These are phyloP conservation scores for Ramularia endophylla DNA, from an alignment of 2,329 filamentous ascomycete species.

Conservation along the genomic window DNA sequence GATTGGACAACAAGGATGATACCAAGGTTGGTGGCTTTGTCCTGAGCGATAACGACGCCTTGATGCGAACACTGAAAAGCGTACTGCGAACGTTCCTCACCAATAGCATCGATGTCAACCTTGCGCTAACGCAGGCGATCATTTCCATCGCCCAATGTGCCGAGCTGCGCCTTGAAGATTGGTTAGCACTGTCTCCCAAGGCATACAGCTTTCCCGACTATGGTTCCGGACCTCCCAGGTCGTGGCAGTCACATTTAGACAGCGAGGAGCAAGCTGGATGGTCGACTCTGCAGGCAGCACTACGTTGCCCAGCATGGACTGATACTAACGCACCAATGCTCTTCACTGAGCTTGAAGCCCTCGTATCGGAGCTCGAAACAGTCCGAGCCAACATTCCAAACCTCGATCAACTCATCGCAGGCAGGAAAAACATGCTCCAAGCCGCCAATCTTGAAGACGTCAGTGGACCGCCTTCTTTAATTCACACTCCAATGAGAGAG, in stretches of 20 bases:
- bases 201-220: conserved; percentile 16
- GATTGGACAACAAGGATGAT: conserved; percentile 1
- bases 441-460: conserved; percentile 37
- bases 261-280: conserved; percentile 30
- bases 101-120: conserved; percentile 86
- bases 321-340: conserved; percentile 34
- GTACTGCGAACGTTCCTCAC: conserved; percentile 76
- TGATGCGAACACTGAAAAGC: conserved; percentile 47
- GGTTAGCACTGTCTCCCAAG: conserved; percentile 58
- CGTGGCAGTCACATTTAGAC: conserved; percentile 29
- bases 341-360: conserved; percentile 36
- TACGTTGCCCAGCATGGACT: conserved; percentile 32
- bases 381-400: conserved; percentile 41
- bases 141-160: conserved; percentile 79
- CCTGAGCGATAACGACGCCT: conserved; percentile 49
- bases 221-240: conserved; percentile 34
- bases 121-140: conserved; percentile 78
- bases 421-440: conserved; percentile 45
- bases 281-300: conserved; percentile 26
- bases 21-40: conserved; percentile 8
- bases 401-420: conserved; percentile 43
- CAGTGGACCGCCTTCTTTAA: conserved; percentile 19
- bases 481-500: conserved; percentile 13
- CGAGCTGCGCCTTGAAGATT: conserved; percentile 80
- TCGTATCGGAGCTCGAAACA: conserved; percentile 38